Base-by-base conservation (phyloP, 1,139 yeast genomes). In the Kodamaea suecica region DNA sequence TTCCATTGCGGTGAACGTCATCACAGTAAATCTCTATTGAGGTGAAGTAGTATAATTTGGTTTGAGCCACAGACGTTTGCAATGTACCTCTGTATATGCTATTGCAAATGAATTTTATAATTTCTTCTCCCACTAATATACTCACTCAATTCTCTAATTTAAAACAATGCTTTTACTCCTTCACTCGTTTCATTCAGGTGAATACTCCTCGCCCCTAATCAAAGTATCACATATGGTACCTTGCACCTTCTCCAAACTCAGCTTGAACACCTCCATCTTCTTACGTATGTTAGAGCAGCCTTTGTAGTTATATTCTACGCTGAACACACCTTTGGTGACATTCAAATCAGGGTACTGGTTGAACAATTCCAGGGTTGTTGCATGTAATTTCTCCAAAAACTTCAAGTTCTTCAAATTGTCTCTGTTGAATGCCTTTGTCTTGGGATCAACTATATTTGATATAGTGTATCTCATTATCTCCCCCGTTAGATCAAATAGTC, bases 401-500 rank as follows among this genome's bases (percentile, higher is more conserved):
- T 39, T 36, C 31, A 52, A 43, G 21, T 48, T 48, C 23, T 27
- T 23, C 23, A 45, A 34, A 7, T 44, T 39, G 12, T 40, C 41
- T 6, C 39, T 32, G 27, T 39, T 41, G 9, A 49, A 36, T 8
- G 37, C 30, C 24, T 43, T 40, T 17, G 46, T 34, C 8, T 39
- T 33, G 11, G 44, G 47, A 12, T 42, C 44, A 17, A 39, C 43
- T 32, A 47, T 30, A 27, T 42, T 42, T 35, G 53, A 46, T 9
- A 63, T 59, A 7, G 65, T 56, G 37, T 52, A 59, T 24, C 70
- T 42, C 73, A 67, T 66, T 20, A 67, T 50, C 37, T 67, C 73
- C 1, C 73, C 73, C 0, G 73, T 64, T 34, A 66, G 49, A 42
- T 67, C 73, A 44, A 66, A 58, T 9, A 67, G 38, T 0, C 73